These are phyloP conservation scores for Leptographium lundbergii DNA, from an alignment of 2,329 filamentous ascomycete genomes.

Conservation along the genomic window DNA sequence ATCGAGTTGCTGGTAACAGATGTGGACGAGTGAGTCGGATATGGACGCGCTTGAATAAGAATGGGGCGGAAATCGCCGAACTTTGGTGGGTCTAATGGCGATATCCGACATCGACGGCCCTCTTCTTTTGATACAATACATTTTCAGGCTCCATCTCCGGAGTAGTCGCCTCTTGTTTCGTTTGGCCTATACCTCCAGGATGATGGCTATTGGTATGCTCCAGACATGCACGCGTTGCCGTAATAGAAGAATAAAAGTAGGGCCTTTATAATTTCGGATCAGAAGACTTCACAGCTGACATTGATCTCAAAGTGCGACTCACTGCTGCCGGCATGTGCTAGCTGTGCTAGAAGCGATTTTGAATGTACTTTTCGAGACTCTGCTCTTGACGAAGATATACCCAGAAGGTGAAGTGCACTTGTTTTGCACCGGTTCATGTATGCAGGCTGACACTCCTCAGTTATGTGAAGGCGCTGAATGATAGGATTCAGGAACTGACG, in stretches of 20 bases:
- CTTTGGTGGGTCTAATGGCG: neutral
- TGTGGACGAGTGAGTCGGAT: neutral
- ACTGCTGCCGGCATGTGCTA: neutral
- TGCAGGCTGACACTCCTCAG: neutral
- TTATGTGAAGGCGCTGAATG: constrained; percentile 1
- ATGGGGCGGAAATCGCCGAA: neutral
- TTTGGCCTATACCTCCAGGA: neutral
- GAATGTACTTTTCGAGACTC: constrained; percentile 2
- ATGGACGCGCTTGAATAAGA: neutral
- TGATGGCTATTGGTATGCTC: neutral
- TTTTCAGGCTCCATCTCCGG: neutral
- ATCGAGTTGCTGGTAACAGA: neutral
- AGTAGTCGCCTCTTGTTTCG: neutral
- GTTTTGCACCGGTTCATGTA: neutral
- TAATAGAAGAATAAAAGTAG: neutral
- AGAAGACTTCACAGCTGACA: neutral
- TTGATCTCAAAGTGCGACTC: constrained; percentile 1
- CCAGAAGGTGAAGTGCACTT: neutral
- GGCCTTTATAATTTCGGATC: neutral
- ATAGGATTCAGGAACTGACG: constrained; percentile 1
- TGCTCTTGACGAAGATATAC: constrained; percentile 3
- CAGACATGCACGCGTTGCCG: constrained; percentile 4
- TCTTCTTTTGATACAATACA: neutral
- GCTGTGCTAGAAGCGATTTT: neutral
- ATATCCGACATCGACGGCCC: neutral